A percentile compares a stretch with the other conserved stretches of the same genome.
phyloP scores from a whole-genome alignment of 306 rosid genomes.

The Gleditsia sinensis region DNA sequence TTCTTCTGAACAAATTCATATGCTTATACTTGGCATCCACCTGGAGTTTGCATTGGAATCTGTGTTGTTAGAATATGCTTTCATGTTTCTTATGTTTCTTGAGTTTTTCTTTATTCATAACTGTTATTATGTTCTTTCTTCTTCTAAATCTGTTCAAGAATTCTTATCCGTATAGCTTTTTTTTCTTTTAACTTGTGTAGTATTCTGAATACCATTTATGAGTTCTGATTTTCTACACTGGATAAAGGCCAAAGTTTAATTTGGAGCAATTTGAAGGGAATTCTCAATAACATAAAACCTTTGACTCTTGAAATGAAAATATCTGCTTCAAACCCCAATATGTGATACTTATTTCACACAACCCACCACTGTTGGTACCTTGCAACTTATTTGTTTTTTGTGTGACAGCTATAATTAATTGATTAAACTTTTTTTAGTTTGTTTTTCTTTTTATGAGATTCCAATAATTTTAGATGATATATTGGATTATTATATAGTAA shows the following conservation, averaged over 20 bases:
- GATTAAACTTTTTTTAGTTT: conserved; percentile 6
- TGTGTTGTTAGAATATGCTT: background rate
- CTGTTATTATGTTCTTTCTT: background rate
- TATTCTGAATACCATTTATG: background rate
- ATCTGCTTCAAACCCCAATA: conserved; percentile 4
- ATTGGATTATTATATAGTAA: conserved; percentile 12
- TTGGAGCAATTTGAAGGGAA: background rate
- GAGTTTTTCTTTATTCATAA: background rate
- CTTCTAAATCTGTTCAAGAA: background rate
- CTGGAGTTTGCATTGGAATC: background rate
- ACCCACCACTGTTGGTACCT: background rate
- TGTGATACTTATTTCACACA: background rate
- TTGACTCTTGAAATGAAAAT: background rate
- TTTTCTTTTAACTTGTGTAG: background rate
- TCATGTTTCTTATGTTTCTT: background rate
- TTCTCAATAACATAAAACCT: background rate
- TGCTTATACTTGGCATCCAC: too few relatives aligned
- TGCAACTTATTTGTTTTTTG: background rate
- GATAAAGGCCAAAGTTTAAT: background rate
- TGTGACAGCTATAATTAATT: background rate
- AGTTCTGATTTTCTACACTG: background rate
- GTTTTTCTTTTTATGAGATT: conserved; percentile 15
- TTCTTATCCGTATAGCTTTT: too few relatives aligned
- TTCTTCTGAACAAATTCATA: background rate
- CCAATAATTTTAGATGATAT: background rate